Evolutionary conservation across 2,329 filamentous ascomycete genomes (phyloP).

Genomic region (Aspergillus brunneoviolaceus): DNA sequence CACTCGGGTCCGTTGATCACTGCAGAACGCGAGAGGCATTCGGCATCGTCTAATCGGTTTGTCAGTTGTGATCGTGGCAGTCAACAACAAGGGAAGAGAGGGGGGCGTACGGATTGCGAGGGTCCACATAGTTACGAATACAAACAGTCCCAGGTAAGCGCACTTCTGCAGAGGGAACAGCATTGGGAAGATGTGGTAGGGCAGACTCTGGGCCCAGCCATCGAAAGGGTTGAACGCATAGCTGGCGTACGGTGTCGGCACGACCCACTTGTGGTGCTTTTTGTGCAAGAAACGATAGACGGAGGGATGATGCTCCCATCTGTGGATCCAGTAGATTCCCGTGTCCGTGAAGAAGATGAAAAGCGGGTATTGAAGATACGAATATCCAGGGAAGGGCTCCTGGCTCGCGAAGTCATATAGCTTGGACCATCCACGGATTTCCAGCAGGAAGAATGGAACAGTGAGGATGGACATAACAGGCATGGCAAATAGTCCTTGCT

Average conservation of each 20-base stretch:
- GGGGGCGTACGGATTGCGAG: constrained; percentile 67
- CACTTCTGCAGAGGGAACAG: constrained; percentile 89
- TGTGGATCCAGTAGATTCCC: constrained; percentile 88
- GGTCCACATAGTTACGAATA: constrained; percentile 95
- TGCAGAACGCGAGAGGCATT: constrained; percentile 82
- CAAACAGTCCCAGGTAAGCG: constrained; percentile 78
- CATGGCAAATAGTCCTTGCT: constrained; percentile 70
- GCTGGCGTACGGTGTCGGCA: constrained; percentile 88
- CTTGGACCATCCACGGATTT: constrained; percentile 80
- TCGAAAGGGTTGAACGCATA: constrained; percentile 94
- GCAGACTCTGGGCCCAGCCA: constrained; percentile 80
- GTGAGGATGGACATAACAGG: constrained; percentile 81
- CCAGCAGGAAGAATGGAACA: constrained; percentile 73
- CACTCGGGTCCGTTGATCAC: constrained; percentile 94
- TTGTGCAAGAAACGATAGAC: constrained; percentile 91
- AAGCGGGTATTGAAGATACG: constrained; percentile 76
- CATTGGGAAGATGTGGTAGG: constrained; percentile 90
- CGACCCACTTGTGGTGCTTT: constrained; percentile 98
- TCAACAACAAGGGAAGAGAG: not conserved
- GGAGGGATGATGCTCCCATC: constrained; percentile 72
- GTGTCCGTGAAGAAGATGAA: constrained; percentile 87
- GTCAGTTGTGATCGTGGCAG: not conserved
- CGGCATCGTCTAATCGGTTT: constrained; percentile 66
- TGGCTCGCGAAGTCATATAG: constrained; percentile 76
- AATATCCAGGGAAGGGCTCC: constrained; percentile 74